Evolutionary conservation across 768 basidiomycete species (phyloP), one percentile per base, ranked within the genome.

Genomic region (Leccinum obscurum): DNA sequence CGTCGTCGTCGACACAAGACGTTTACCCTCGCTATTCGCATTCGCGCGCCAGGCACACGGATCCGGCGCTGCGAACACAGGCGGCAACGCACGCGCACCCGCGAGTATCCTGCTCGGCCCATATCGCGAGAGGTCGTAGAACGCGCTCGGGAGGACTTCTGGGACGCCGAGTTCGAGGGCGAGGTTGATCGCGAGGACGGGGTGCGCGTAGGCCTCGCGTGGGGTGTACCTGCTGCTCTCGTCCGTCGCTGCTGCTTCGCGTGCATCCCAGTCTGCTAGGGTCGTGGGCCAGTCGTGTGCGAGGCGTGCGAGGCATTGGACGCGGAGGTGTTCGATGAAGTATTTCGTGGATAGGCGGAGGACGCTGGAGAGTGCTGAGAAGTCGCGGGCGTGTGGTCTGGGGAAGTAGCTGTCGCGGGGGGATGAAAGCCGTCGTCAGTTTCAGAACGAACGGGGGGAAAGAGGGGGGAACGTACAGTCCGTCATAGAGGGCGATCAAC

Each of bases 311-410:
- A 92, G 74, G 64, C 88, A 90, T 44, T 80, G 85, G 48, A 76
- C 66, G 0, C 86, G 85, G 32, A 90, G 83, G 58, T 84, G 81
- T 39, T 88, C 83, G 57, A 90, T 85, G 54, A 91, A 78, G 70
- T 92, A 92, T 73, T 92, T 92, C 32, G 83, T 82, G 1, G 89
- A 88, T 2, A 92, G 75, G 6, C 90, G 86, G 7, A 91, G 80
- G 49, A 89, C 85, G 4, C 84, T 82, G 3, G 88, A 79, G 39
- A 92, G 70, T 20, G 77, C 74, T 7, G 83, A 76, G 64, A 90
- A 91, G 66, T 89, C 82, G 41, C 78, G 74, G 1, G 84, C 77
- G 24, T 75, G 80, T 4, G 75, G 73, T 52, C 77, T 77, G 10
- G 55, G 66, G 69, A 89, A 86, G 72, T 89, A 87, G 26, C 87